Percentiles rank a stretch among this genome's conserved stretches.
phyloP scores from a whole-genome alignment of 139 green algal genomes.

The Chlorella vulgaris region DNA sequence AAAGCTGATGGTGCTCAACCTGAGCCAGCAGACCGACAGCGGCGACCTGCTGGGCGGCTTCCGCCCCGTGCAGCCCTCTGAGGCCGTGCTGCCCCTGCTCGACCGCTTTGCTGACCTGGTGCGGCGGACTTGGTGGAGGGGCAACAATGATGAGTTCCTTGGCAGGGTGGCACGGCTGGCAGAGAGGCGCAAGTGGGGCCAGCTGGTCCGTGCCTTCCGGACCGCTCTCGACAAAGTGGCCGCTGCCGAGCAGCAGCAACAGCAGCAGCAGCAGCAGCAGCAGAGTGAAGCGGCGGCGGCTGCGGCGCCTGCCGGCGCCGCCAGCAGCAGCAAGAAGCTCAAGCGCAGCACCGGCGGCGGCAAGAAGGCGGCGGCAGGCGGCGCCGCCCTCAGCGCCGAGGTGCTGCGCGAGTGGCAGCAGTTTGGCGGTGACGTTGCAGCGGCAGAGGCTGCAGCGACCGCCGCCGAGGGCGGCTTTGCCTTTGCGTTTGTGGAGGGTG shows the following conservation, averaged over 20 bases:
- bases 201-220: constrained; percentile 87
- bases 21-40: constrained; percentile 97
- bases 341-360: not conserved
- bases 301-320: not conserved
- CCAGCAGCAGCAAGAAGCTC: constrained; percentile 7
- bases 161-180: constrained; percentile 68
- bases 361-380: not conserved
- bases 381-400: not conserved
- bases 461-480: constrained; percentile 84
- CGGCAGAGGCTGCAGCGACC: constrained; percentile 71
- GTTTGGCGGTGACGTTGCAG: constrained; percentile 73
- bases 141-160: constrained; percentile 91
- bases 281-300: not conserved
- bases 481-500: constrained; percentile 96
- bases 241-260: not conserved
- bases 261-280: constrained; percentile 8
- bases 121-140: constrained; percentile 56
- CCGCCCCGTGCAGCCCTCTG: constrained; percentile 82
- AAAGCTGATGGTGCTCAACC: constrained; percentile 92
- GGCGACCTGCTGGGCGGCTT: constrained; percentile 96
- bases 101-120: constrained; percentile 68
- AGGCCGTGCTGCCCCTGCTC: constrained; percentile 79
- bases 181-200: constrained; percentile 83
- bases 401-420: constrained; percentile 62
- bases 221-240: constrained; percentile 66